These are phyloP conservation scores for Penicillium coprophilum DNA, from an alignment of 495 filamentous ascomycete genomes.

Conservation along the genomic window DNA sequence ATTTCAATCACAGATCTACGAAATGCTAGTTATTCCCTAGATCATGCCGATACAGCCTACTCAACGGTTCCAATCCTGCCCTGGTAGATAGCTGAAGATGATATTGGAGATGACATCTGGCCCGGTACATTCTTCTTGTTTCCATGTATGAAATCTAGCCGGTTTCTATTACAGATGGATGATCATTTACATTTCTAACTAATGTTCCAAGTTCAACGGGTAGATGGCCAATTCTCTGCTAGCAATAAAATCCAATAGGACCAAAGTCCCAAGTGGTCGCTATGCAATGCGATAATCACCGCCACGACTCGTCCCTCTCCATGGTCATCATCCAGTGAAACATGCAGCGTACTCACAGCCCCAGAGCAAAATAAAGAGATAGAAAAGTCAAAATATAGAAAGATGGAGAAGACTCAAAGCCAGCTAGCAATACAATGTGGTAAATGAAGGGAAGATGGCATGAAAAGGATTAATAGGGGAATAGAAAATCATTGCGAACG, in stretches of 20 bases:
- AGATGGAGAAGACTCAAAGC: slow-evolving; percentile 38
- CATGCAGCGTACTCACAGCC: slow-evolving; percentile 12
- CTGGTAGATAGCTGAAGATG: no score
- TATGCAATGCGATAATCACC: not conserved
- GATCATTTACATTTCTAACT: slow-evolving; percentile 1
- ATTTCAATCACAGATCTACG: no score
- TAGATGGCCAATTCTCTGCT: not conserved
- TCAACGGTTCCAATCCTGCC: no score
- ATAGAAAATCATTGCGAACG: slow-evolving; percentile 21
- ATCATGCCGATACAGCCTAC: no score
- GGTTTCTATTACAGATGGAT: not conserved
- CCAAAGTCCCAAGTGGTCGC: not conserved
- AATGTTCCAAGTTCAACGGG: not conserved
- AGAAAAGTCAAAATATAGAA: slow-evolving; percentile 23
- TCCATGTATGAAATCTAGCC: not conserved
- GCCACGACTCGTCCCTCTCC: slow-evolving; percentile 6
- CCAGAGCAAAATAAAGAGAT: slow-evolving; percentile 9
- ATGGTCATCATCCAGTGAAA: slow-evolving; percentile 11
- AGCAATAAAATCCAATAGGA: slow-evolving; percentile 17
- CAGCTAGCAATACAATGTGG: slow-evolving; percentile 48
- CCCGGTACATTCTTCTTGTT: not conserved
- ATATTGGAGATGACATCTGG: not conserved
- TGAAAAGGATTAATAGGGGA: slow-evolving; percentile 35
- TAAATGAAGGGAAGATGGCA: slow-evolving; percentile 31
- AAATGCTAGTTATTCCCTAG: no score